phyloP scores from a whole-genome alignment of 176 grass and related monocot genomes.

The Eragrostis nindensis region DNA sequence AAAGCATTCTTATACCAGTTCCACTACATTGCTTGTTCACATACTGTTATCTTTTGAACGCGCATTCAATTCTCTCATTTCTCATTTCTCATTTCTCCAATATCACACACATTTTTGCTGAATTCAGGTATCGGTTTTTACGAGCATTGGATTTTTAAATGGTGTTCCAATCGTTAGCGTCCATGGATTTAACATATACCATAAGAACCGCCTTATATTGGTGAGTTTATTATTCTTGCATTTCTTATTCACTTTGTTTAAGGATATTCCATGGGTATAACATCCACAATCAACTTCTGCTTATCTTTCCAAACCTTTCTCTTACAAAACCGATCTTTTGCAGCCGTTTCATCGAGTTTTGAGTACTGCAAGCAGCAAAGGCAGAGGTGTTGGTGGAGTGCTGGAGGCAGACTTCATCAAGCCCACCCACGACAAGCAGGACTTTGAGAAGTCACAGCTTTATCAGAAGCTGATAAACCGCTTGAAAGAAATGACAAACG shows the following conservation, averaged over 20 bases:
- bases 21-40: not conserved
- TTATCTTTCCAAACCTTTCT: slow-evolving; percentile 1
- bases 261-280: too few relatives aligned
- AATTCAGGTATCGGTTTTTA: slow-evolving; percentile 54
- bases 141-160: slow-evolving; percentile 61
- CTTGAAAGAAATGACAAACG: slow-evolving; percentile 61
- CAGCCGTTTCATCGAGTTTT: slow-evolving; percentile 61
- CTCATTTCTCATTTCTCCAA: too few relatives aligned
- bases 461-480: slow-evolving; percentile 54
- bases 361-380: slow-evolving; percentile 44
- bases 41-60: slow-evolving; percentile 14
- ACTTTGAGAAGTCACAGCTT: slow-evolving; percentile 57
- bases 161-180: slow-evolving; percentile 49
- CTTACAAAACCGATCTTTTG: not conserved
- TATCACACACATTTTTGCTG: slow-evolving; percentile 8
- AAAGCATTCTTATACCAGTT: not conserved
- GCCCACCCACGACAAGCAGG: slow-evolving; percentile 69
- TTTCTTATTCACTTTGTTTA: not conserved
- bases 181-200: slow-evolving; percentile 74
- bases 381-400: slow-evolving; percentile 44
- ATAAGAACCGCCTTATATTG: slow-evolving; percentile 68
- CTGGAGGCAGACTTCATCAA: slow-evolving; percentile 62
- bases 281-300: not conserved
- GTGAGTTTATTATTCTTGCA: slow-evolving; percentile 32
- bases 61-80: not conserved